Conservation (phyloP, 1,139 yeast species). For the Debaryomyces udenii region DNA sequence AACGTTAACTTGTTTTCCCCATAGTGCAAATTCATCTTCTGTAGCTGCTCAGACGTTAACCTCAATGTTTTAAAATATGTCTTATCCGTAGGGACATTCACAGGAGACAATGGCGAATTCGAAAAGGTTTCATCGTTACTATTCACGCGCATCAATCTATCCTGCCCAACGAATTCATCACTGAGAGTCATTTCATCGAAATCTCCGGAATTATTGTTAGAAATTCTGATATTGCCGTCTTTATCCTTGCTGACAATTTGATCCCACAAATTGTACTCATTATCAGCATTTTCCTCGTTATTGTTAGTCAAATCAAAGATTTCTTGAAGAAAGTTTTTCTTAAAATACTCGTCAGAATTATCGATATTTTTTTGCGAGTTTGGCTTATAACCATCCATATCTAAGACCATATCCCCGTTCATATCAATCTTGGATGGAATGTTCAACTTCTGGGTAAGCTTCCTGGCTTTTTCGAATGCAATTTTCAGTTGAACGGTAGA, state of each 20-base stretch:
- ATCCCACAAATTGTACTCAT: constrained; percentile 37
- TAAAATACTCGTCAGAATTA: constrained; percentile 69
- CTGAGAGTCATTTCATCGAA: constrained; percentile 14
- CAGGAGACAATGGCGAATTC: neutral
- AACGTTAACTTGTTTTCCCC: constrained; percentile 83
- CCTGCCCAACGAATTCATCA: constrained; percentile 4
- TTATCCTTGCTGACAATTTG: constrained; percentile 54
- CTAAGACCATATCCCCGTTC: constrained; percentile 88
- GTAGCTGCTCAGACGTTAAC: constrained; percentile 86
- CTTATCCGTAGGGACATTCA: constrained; percentile 22
- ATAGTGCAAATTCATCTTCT: constrained; percentile 66
- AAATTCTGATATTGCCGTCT: constrained; percentile 72
- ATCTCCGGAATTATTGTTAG: constrained; percentile 27
- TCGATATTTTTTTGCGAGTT: constrained; percentile 70
- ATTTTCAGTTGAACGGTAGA: constrained; percentile 32
- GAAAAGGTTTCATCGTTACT: constrained; percentile 5
- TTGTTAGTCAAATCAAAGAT: constrained; percentile 29
- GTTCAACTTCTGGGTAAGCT: constrained; percentile 71
- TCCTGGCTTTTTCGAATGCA: constrained; percentile 67
- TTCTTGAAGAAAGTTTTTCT: constrained; percentile 68
- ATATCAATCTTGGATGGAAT: constrained; percentile 88
- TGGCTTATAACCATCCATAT: constrained; percentile 96
- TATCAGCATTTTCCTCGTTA: constrained; percentile 21
- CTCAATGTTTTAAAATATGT: constrained; percentile 84
- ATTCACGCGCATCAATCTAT: constrained; percentile 1